These are phyloP conservation scores for Urtica urens DNA, from an alignment of 306 rosid genomes.

Conservation along the genomic window DNA sequence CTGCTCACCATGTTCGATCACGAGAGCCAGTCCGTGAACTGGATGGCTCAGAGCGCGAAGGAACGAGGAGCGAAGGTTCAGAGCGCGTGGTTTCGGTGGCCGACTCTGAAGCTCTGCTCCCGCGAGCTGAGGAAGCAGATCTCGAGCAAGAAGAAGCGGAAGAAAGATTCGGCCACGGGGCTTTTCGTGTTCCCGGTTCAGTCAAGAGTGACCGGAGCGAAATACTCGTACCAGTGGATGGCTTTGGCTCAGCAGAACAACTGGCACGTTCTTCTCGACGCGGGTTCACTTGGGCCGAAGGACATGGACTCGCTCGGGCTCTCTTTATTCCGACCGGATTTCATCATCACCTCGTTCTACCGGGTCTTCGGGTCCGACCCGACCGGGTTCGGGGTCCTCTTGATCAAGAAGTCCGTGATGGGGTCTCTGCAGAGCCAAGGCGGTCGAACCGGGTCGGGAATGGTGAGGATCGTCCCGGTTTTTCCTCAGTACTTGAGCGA, in stretches of 20 bases:
- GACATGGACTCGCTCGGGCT: constrained; percentile 98
- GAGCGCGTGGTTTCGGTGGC: constrained; percentile 97
- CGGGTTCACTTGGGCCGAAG: constrained; percentile 97
- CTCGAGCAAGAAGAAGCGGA: constrained; percentile 68
- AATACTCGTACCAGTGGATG: constrained; percentile 99
- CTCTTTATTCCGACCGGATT: constrained; percentile 93
- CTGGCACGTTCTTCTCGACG: constrained; percentile 95
- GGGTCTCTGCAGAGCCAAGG: constrained; percentile 77
- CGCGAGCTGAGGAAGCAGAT: constrained; percentile 88
- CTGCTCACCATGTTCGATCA: constrained; percentile 97
- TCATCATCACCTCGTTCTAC: constrained; percentile 83
- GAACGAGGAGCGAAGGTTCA: constrained; percentile 83
- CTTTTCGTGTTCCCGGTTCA: constrained; percentile 96
- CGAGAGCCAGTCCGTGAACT: constrained; percentile 92
- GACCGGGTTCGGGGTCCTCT: constrained; percentile 89
- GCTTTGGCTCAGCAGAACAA: constrained; percentile 97
- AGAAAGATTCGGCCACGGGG: constrained; percentile 85
- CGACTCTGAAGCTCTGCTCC: constrained; percentile 88
- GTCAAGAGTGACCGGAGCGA: constrained; percentile 94
- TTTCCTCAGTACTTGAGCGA: constrained; percentile 78
- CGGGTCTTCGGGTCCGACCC: constrained; percentile 90
- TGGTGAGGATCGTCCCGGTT: constrained; percentile 86
- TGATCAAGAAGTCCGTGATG: constrained; percentile 92
- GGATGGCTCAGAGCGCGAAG: constrained; percentile 97
- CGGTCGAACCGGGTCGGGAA: constrained; percentile 84